These are phyloP conservation scores for Clavispora phyllophila DNA, from an alignment of 805 yeast species.

Conservation along the genomic window DNA sequence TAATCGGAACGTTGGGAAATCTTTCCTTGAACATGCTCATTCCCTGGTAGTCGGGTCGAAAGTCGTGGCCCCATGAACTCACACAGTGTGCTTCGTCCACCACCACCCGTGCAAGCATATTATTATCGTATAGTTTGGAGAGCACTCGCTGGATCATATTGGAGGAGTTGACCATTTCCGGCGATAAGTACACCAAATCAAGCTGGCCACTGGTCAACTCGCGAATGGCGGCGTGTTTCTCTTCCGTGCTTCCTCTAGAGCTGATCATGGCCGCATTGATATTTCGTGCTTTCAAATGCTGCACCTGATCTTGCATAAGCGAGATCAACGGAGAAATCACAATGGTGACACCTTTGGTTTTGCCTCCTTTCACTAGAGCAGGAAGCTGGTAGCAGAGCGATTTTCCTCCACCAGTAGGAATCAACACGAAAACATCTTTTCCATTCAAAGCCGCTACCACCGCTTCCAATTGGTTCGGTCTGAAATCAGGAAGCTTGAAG, in stretches of 20 bases:
- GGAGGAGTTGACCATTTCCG: slow-evolving; percentile 87
- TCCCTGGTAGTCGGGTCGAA: slow-evolving; percentile 90
- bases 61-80: slow-evolving; percentile 98
- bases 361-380: slow-evolving; percentile 73
- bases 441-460: slow-evolving; percentile 72
- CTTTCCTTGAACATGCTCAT: slow-evolving; percentile 65
- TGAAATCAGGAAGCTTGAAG: slow-evolving; percentile 63
- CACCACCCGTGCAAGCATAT: slow-evolving; percentile 74
- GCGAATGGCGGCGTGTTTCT: slow-evolving; percentile 57
- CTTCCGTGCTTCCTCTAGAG: slow-evolving; percentile 64
- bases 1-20: slow-evolving; percentile 79
- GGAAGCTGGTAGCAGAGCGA: slow-evolving; percentile 94
- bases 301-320: slow-evolving; percentile 95
- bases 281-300: slow-evolving; percentile 60
- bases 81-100: slow-evolving; percentile 99
- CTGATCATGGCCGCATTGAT: slow-evolving; percentile 86
- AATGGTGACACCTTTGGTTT: slow-evolving; percentile 76
- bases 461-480: slow-evolving; percentile 85
- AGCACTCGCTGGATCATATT: slow-evolving; percentile 62
- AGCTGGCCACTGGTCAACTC: slow-evolving; percentile 61
- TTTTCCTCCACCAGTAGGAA: slow-evolving; percentile 99
- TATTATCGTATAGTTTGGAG: slow-evolving; percentile 46
- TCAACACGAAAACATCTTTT: slow-evolving; percentile 84
- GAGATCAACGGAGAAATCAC: slow-evolving; percentile 94
- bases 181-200: slow-evolving; percentile 81